These are phyloP conservation scores for Besnoitia besnoiti DNA, from an alignment of 169 alveolate genomes.

Conservation along the genomic window DNA sequence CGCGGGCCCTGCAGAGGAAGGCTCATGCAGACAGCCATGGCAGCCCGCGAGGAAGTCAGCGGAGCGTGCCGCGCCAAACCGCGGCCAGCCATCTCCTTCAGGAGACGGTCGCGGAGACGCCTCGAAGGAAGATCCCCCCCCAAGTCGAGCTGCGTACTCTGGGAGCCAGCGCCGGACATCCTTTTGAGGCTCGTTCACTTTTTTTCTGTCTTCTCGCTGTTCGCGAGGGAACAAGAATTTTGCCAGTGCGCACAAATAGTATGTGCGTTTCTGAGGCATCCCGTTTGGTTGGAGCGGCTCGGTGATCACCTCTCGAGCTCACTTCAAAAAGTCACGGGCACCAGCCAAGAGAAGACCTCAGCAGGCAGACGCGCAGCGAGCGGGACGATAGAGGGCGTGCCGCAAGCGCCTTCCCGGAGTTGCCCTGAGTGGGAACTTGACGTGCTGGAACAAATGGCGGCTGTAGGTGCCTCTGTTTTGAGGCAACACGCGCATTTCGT, in stretches of 20 bases:
- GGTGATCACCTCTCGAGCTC: neutral
- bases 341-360: neutral
- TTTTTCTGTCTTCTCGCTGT: neutral
- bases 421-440: constrained; percentile 15
- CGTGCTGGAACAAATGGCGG: neutral
- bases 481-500: neutral
- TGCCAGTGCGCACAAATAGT: neutral
- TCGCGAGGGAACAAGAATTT: neutral
- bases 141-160: neutral
- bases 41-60: too few relatives aligned
- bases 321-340: neutral
- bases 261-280: neutral
- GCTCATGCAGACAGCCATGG: too few relatives aligned
- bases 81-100: too few relatives aligned
- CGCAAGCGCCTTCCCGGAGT: neutral
- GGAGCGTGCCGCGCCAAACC: too few relatives aligned
- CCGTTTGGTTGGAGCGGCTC: neutral
- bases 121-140: too few relatives aligned
- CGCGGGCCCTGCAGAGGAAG: too few relatives aligned
- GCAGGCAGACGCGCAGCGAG: neutral
- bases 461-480: neutral
- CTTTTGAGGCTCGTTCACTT: neutral
- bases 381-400: too few relatives aligned
- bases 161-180: constrained; percentile 32
- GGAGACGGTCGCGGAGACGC: too few relatives aligned